phyloP scores from a whole-genome alignment of 2,329 filamentous ascomycete genomes.

The Trichoderma polysporum region DNA sequence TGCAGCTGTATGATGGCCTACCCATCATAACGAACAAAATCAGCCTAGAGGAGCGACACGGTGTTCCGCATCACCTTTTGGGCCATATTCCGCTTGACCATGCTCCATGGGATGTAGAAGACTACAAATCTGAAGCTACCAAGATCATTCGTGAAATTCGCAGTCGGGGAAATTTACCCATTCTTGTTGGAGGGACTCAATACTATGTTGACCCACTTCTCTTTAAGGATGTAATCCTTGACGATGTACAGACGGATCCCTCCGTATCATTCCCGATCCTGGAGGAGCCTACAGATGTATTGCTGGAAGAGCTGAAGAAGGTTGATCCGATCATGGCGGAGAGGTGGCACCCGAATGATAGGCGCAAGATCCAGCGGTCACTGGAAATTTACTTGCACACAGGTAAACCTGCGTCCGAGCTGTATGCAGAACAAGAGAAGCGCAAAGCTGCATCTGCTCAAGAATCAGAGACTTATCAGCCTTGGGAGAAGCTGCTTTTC shows the following conservation, averaged over 20 bases:
- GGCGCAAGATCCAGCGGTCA: constrained; percentile 83
- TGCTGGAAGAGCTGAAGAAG: constrained; percentile 70
- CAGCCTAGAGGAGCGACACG: constrained; percentile 68
- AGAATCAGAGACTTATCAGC: constrained; percentile 23
- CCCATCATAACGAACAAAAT: constrained; percentile 97
- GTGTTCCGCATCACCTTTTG: constrained; percentile 84
- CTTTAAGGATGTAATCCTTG: constrained; percentile 64
- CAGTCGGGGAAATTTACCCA: constrained; percentile 74
- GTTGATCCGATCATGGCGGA: constrained; percentile 88
- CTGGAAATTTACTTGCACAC: constrained; percentile 87
- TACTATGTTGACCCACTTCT: constrained; percentile 92
- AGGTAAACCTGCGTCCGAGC: constrained; percentile 76
- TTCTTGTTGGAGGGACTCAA: constrained; percentile 90
- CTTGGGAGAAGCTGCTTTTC: constrained; percentile 67
- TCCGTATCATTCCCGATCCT: constrained; percentile 65
- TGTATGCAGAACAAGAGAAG: constrained; percentile 75
- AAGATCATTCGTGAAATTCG: constrained; percentile 75
- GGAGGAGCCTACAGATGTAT: constrained; percentile 65
- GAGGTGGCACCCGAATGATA: constrained; percentile 91
- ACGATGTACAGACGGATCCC: constrained; percentile 39
- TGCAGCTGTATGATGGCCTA: constrained; percentile 92
- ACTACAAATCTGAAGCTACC: constrained; percentile 70
- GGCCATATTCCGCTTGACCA: constrained; percentile 73
- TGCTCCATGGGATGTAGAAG: constrained; percentile 78
- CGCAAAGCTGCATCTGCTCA: constrained; percentile 36